Evolutionary conservation across 2,329 filamentous ascomycete species (phyloP), one percentile per base, ranked within the genome.

Genomic region (Colletotrichum nymphaeae): DNA sequence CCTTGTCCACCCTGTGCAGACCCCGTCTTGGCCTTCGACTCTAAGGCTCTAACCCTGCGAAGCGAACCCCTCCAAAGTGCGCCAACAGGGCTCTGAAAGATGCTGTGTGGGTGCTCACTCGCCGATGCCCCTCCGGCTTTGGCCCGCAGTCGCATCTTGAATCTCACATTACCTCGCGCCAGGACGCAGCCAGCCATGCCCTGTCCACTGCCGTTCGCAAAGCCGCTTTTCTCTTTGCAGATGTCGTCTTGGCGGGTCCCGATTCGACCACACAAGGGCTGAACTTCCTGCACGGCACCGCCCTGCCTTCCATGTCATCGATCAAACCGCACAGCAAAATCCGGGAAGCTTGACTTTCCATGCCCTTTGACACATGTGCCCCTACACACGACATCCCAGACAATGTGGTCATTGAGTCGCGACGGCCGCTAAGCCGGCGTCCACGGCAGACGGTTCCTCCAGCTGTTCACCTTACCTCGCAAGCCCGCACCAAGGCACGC

Each of bases 1-100:
- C 71, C 71, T 57, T 71, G 71, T 71, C 53, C 67, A 70, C 71
- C 67, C 65, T 73, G 71, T 62, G 62, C 60, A 71, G 67, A 73
- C 71, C 71, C 70, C 57, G 55, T 70, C 67, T 73, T 70, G 71
- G 67, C 67, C 65, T 59, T 71, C 37, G 5, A 16, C 60, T 73
- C 37, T 49, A 66, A 71, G 5, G 14, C 60, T 73, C 49, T 49
- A 66, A 71, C 67, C 65, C 52, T 63, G 60, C 59, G 32, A 28
- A 26, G 42, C 53, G 63, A 59, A 37, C 63, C 63, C 63, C 63
- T 59, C 53, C 53, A 59, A n/a, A 53, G 26, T 28, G 22, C 59
- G 9, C 52, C 52, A 28, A 55, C 22, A 28, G 52, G 52, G 52
- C 22, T 24, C 42, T 16, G 26, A 22, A 55, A 55, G 52, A 24